These are phyloP conservation scores for Samsoniella hepiali DNA, from an alignment of 2,329 filamentous ascomycete genomes.

Conservation along the genomic window DNA sequence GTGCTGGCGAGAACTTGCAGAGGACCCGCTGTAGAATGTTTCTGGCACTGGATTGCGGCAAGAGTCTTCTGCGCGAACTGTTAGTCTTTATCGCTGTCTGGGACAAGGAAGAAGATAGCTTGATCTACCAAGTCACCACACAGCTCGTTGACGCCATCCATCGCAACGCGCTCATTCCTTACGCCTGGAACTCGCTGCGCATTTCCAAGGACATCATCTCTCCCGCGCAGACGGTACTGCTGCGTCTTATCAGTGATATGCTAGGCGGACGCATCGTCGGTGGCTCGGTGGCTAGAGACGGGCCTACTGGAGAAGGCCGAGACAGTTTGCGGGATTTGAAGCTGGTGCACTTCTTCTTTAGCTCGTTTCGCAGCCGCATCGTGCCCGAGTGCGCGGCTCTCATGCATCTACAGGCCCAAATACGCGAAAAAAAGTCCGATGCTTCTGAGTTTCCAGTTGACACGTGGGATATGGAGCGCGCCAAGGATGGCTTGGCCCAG, in stretches of 20 bases:
- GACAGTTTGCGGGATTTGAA: slow-evolving; percentile 56
- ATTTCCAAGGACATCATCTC: slow-evolving; percentile 96
- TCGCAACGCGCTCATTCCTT: slow-evolving; percentile 83
- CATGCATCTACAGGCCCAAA: slow-evolving; percentile 89
- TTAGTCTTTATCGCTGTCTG: slow-evolving; percentile 96
- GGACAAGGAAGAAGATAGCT: slow-evolving; percentile 89
- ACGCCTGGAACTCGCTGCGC: slow-evolving; percentile 85
- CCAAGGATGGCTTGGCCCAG: slow-evolving; percentile 90
- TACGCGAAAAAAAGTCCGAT: slow-evolving; percentile 70
- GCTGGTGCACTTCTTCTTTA: slow-evolving; percentile 84
- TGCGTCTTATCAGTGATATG: slow-evolving; percentile 87
- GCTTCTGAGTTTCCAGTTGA: slow-evolving; percentile 90
- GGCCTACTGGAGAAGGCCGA: slow-evolving; percentile 43
- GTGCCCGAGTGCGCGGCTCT: slow-evolving; percentile 93
- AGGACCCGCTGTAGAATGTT: slow-evolving; percentile 87
- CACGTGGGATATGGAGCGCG: slow-evolving; percentile 95
- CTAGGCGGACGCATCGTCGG: slow-evolving; percentile 58
- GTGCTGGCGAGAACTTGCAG: slow-evolving; percentile 76
- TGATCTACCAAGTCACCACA: slow-evolving; percentile 94
- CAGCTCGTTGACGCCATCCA: slow-evolving; percentile 94
- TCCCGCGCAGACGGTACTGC: slow-evolving; percentile 86
- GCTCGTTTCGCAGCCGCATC: slow-evolving; percentile 85
- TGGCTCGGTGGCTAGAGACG: slow-evolving; percentile 39
- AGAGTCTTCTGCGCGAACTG: slow-evolving; percentile 84
- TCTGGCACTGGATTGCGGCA: slow-evolving; percentile 82